Conservation (phyloP, 2,329 filamentous ascomycete genomes). For the Alternaria dauci region DNA sequence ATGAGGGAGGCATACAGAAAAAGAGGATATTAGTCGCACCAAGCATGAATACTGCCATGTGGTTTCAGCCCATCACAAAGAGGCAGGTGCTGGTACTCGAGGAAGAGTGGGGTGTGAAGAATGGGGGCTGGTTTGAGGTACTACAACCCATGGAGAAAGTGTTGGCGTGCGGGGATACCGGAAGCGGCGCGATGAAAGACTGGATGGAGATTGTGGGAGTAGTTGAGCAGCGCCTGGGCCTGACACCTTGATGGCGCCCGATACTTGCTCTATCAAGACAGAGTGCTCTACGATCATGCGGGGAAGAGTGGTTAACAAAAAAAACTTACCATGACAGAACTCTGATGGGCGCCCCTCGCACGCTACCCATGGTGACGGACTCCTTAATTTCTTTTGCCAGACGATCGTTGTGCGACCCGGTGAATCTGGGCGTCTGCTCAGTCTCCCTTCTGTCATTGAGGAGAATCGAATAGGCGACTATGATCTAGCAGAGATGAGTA, state of each 20-base stretch:
- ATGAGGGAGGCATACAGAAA: constrained; percentile 50
- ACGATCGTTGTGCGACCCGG: neutral
- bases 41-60: constrained; percentile 93
- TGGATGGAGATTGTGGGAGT: constrained; percentile 77
- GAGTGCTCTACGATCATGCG: neutral
- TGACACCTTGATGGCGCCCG: constrained; percentile 14
- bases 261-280: neutral
- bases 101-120: constrained; percentile 72
- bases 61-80: constrained; percentile 80
- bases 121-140: constrained; percentile 70
- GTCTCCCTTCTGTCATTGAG: constrained; percentile 11
- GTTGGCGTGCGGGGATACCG: constrained; percentile 85
- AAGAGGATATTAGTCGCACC: constrained; percentile 76
- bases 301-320: neutral
- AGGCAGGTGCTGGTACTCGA: constrained; percentile 74
- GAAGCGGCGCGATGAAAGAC: constrained; percentile 82
- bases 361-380: constrained; percentile 7
- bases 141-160: constrained; percentile 76
- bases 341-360: constrained; percentile 9
- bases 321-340: constrained; percentile 8
- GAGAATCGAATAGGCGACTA: neutral
- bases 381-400: constrained; percentile 5
- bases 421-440: neutral
- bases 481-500: neutral
- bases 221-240: constrained; percentile 60